Base-by-base conservation (phyloP, 1,284 basidiomycete genomes). In the Tranzscheliella williamsii region DNA sequence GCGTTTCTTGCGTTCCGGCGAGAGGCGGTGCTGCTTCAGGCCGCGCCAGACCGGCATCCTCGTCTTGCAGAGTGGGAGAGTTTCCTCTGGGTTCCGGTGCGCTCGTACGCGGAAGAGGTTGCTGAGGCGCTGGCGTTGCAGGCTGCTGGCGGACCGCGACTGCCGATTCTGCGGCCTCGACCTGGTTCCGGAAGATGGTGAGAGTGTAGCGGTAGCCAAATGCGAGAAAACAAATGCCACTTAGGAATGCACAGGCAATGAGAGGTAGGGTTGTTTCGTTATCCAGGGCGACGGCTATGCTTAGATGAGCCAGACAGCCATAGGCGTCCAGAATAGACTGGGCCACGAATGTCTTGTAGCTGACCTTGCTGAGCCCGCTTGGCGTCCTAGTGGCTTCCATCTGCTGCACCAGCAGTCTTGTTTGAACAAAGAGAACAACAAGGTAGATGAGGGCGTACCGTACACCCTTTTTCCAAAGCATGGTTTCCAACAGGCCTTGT, bases 281-380 rank as follows among this genome's bases (percentile, higher is more conserved):
- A 24, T 60, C 47, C n/a, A 58, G 17, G n/a, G 41, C 55, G 22
- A 64, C 48, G 13, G 38, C 61, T 13, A 55, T 42, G 26, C 61
- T 60, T 0, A 64, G 43, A 33, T 58, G 55, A 7, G 53, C 34
- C 24, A 64, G 31, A 26, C 55, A 48, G 17, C 31, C 41, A 16
- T 48, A 78, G 5, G 70, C 71, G 37, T 79, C 78, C 31, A 76
- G 42, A 0, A 72, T 46, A 12, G 56, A 62, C 58, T 78, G 75
- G 1, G 68, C 41, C 21, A 60, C 46, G 21, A 73, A 61, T 4
- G 72, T 68, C 16, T 58, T 37, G 42, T 72, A 65, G 20, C 64
- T 64, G 5, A 78, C 45, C 27, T 72, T 70, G 0, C 53, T 57
- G 15, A 70, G 48, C 11, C 70, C 69, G 15, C 54, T 56, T 1